These are phyloP conservation scores for Mollisiaceae sp. DNA, from an alignment of 2,329 filamentous ascomycete species.

Conservation along the genomic window DNA sequence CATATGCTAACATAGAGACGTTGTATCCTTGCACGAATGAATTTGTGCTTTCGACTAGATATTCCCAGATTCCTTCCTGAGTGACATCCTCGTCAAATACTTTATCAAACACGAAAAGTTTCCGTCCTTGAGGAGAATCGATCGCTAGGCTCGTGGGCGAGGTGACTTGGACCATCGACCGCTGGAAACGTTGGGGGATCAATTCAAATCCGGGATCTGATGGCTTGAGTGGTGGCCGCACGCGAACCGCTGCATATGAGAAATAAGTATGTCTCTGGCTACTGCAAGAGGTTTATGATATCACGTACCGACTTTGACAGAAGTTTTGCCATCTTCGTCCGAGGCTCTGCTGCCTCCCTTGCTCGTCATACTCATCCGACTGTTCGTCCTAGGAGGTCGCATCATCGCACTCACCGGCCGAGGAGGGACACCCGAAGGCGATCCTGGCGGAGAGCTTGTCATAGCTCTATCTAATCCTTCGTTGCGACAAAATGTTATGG, in stretches of 20 bases:
- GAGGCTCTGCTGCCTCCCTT: constrained; percentile 83
- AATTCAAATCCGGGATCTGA: constrained; percentile 92
- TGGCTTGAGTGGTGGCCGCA: constrained; percentile 83
- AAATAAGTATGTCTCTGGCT: constrained; percentile 21
- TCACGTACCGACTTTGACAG: constrained; percentile 92
- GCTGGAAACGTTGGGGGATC: constrained; percentile 93
- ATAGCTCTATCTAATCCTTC: constrained; percentile 49
- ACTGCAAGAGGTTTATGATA: constrained; percentile 6
- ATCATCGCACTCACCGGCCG: constrained; percentile 84
- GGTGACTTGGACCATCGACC: constrained; percentile 88
- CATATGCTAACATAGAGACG: constrained; percentile 95
- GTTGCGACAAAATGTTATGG: constrained; percentile 41
- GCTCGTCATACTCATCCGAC: constrained; percentile 83
- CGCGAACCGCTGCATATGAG: constrained; percentile 74
- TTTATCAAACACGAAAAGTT: constrained; percentile 95
- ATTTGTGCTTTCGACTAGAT: constrained; percentile 85
- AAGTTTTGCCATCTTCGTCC: constrained; percentile 87
- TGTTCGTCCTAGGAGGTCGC: constrained; percentile 76
- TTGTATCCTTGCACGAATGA: constrained; percentile 97
- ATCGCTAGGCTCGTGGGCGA: constrained; percentile 85
- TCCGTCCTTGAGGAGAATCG: constrained; percentile 89
- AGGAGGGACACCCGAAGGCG: constrained; percentile 61
- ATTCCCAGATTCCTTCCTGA: constrained; percentile 94
- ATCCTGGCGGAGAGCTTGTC: constrained; percentile 73
- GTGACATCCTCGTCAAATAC: constrained; percentile 84